Evolutionary conservation across 192 early-diverging fungal species (phyloP), one percentile per base, ranked within the genome.

Genomic region (Podila horticola): DNA sequence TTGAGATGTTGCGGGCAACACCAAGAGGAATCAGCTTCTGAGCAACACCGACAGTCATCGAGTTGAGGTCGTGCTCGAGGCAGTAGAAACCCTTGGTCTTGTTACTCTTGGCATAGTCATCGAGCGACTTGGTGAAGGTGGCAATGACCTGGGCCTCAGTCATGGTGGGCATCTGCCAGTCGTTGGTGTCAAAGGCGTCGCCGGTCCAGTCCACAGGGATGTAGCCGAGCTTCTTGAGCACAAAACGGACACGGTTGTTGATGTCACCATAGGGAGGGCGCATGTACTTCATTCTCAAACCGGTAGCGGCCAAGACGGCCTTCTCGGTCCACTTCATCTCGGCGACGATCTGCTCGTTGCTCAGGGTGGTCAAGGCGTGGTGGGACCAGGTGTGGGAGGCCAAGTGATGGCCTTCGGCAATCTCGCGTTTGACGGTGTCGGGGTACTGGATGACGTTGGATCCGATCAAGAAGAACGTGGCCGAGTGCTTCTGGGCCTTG

Each of bases 321-420:
- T 74, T 75, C 26, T 84, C 69, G 59, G 86, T 84, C 64, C 85
- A 87, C 62, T 87, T 82, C 52, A 91, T 82, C 83, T 92, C 89
- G 59, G 86, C 86, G 62, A 89, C 82, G 41, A 92, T 73, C 59
- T 81, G 82, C 64, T 72, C 55, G 31, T 81, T 72, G 22, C 67
- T 75, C 30, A 90, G 62, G 22, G 79, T 85, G 45, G 88, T 82
- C 75, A 90, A 66, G 63, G 83, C 69, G 19, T 74, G 67, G 65
- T 91, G 90, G 31, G 88, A 86, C 90, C 90, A 91, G 45, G 91
- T 92, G 72, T 92, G 91, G 13, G 84, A 82, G 62, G 85, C 87
- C 74, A 92, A 67, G 62, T 91, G 89, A 64, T 92, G 91, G n/a
- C 91, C 91, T 52, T 86, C 88, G 34, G 77, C 83, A 15, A 86